A percentile compares a stretch with the other conserved stretches of the same genome.
These are phyloP conservation scores for Sclerotinia minor DNA, from an alignment of 2,329 filamentous ascomycete genomes.

Conservation along the genomic window DNA sequence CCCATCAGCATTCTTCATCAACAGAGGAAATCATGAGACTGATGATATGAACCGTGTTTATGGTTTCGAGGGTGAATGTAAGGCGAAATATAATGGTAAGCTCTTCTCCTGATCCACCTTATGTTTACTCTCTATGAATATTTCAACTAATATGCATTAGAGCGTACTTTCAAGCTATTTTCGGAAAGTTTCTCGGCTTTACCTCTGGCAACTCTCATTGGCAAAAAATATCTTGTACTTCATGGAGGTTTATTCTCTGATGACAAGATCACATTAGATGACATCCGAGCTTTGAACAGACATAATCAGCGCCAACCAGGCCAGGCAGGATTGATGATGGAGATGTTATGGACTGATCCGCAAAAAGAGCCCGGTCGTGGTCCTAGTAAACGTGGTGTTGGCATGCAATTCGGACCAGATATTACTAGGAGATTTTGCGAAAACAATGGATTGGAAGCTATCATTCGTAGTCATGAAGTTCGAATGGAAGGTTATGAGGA, in stretches of 20 bases:
- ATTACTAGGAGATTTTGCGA: slow-evolving; percentile 97
- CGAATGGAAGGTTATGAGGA: slow-evolving; percentile 99
- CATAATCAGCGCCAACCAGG: slow-evolving; percentile 91
- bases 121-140: background rate
- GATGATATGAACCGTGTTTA: slow-evolving; percentile 99
- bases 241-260: slow-evolving; percentile 96
- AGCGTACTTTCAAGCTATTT: slow-evolving; percentile 88
- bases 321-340: slow-evolving; percentile 97
- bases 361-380: slow-evolving; percentile 82
- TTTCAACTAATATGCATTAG: slow-evolving; percentile 25
- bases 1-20: slow-evolving; percentile 86
- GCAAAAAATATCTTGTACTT: slow-evolving; percentile 85
- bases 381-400: slow-evolving; percentile 94
- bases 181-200: slow-evolving; percentile 96
- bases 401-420: slow-evolving; percentile 94
- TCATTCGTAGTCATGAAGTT: slow-evolving; percentile 97
- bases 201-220: slow-evolving; percentile 87
- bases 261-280: slow-evolving; percentile 86
- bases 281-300: slow-evolving; percentile 89
- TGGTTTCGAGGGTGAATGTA: slow-evolving; percentile 97
- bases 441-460: slow-evolving; percentile 87
- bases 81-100: slow-evolving; percentile 90
- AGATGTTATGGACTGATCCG: slow-evolving; percentile 99
- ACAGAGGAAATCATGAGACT: slow-evolving; percentile 97
- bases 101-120: slow-evolving; percentile 45